phyloP scores from a whole-genome alignment of 2,329 filamentous ascomycete species.

The Aspergillus fijiensis region DNA sequence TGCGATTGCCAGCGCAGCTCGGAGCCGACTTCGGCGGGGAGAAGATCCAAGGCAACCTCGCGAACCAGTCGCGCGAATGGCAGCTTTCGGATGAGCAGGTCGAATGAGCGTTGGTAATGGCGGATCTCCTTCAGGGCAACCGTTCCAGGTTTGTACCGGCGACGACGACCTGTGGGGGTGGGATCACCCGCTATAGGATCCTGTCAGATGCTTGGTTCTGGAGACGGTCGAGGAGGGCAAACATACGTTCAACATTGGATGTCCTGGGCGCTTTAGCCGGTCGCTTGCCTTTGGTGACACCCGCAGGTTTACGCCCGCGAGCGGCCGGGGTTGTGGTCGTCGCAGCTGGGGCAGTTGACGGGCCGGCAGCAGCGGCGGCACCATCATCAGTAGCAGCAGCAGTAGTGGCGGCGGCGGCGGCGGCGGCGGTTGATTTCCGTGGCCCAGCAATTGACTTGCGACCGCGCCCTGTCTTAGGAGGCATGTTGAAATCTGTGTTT shows the following conservation, averaged over 20 bases:
- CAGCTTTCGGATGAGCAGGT: slow-evolving; percentile 71
- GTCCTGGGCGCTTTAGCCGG: slow-evolving; percentile 21
- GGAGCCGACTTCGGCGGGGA: slow-evolving; percentile 59
- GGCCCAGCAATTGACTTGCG: slow-evolving; percentile 14
- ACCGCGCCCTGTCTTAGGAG: slow-evolving; percentile 29
- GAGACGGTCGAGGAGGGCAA: not conserved
- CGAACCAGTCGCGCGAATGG: slow-evolving; percentile 51
- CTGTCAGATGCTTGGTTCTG: slow-evolving; percentile 13
- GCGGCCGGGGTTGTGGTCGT: slow-evolving; percentile 7
- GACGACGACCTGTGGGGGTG: slow-evolving; percentile 59
- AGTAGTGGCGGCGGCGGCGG: slow-evolving; percentile 10
- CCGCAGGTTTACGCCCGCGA: slow-evolving; percentile 22
- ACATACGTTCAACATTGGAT: slow-evolving; percentile 40
- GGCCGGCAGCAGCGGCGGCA: slow-evolving; percentile 17
- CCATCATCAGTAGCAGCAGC: not conserved
- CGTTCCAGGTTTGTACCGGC: slow-evolving; percentile 75
- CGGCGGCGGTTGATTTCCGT: slow-evolving; percentile 6
- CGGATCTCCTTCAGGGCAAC: slow-evolving; percentile 88
- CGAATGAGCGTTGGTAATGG: slow-evolving; percentile 83
- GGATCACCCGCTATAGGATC: slow-evolving; percentile 66
- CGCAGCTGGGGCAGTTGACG: slow-evolving; percentile 14
- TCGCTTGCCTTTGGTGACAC: slow-evolving; percentile 21
- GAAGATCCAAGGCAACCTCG: slow-evolving; percentile 55
- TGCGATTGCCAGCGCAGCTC: slow-evolving; percentile 95
- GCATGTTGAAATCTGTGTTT: slow-evolving; percentile 22